phyloP scores from a whole-genome alignment of 1,139 yeast species.

The Geotrichum europaeum region DNA sequence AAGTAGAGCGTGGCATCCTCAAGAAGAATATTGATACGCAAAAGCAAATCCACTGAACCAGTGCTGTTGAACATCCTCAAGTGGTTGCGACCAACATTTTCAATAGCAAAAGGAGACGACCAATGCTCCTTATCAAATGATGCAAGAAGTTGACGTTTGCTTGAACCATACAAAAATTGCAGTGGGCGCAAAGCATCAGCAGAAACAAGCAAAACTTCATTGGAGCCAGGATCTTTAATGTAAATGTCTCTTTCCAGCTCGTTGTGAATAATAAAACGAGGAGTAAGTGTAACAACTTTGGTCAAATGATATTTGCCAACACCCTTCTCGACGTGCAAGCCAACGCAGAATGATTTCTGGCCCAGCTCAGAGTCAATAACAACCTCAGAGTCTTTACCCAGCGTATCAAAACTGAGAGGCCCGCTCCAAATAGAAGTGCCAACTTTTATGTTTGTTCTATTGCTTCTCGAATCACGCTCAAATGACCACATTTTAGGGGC shows the following conservation, averaged over 20 bases:
- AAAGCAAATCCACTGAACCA: slow-evolving; percentile 53
- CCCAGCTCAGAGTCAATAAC: slow-evolving; percentile 51
- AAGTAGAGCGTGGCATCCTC: slow-evolving; percentile 79
- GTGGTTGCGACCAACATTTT: slow-evolving; percentile 76
- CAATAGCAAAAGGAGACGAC: slow-evolving; percentile 83
- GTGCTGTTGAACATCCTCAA: slow-evolving; percentile 61
- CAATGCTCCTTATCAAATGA: slow-evolving; percentile 58
- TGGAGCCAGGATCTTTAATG: slow-evolving; percentile 54
- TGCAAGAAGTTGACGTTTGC: slow-evolving; percentile 48
- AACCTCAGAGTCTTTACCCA: slow-evolving; percentile 74
- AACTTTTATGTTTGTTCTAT: slow-evolving; percentile 60
- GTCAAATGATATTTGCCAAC: slow-evolving; percentile 71
- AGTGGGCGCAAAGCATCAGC: slow-evolving; percentile 55
- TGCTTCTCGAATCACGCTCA: slow-evolving; percentile 52
- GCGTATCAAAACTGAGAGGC: slow-evolving; percentile 79
- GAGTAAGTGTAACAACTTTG: slow-evolving; percentile 73
- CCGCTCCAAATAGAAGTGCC: slow-evolving; percentile 68
- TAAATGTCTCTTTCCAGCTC: slow-evolving; percentile 51
- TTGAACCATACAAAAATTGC: slow-evolving; percentile 49
- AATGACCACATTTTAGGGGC: slow-evolving; percentile 83
- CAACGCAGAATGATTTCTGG: slow-evolving; percentile 57
- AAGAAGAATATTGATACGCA: slow-evolving; percentile 65
- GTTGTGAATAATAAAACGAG: slow-evolving; percentile 73
- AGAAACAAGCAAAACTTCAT: slow-evolving; percentile 34
- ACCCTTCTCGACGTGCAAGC: slow-evolving; percentile 75